Evolutionary conservation across 2,329 filamentous ascomycete species (phyloP), one percentile per base, ranked within the genome.

Genomic region (Cercospora brassicicola): DNA sequence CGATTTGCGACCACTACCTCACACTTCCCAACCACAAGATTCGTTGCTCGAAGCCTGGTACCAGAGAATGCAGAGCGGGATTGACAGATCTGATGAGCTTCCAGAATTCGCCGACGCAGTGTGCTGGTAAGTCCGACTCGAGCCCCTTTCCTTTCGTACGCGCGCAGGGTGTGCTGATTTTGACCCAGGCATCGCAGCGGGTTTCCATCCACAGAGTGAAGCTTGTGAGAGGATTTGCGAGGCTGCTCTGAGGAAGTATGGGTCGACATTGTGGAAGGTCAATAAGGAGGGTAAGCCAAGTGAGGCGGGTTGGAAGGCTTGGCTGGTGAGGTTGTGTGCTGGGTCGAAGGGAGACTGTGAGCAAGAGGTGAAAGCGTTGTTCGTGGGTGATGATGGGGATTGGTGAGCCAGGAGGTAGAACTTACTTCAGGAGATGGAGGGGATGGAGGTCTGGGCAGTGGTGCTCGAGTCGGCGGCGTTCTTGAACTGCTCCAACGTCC

Each of bases 81-180:
- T 15, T 11, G 20, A 65, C 56, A 23, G 42, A 48, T 9, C 64
- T 67, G 7, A 28, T 42, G 18, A 59, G 62, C 26, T 72, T 72
- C 36, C 70, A 70, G 56, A 72, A 69, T 18, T 45, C 64, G 23
- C 61, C 65, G 1, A 70, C 70, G 18, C 57, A 48, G 4, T 72
- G 70, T 33, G 66, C 68, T 30, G 70, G 70, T 72, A 26, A 53
- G 63, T 60, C 15, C 13, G 28, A 7, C 28, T 28, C 5, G 28
- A 28, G 28, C 28, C 28, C 28, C 28, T 28, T 6, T 15, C 20
- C 13, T 7, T 18, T 18, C 20, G n/a, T 5, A 31, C 36, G 15
- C 31, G 18, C 26, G 48, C 15, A 18, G 33, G 15, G 2, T 36
- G n/a, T 39, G 48, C 51, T 63, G 45, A 63, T 15, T 53, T 13